phyloP scores from a whole-genome alignment of 352 stramenopile species.

The Globisporangium spiculum region DNA sequence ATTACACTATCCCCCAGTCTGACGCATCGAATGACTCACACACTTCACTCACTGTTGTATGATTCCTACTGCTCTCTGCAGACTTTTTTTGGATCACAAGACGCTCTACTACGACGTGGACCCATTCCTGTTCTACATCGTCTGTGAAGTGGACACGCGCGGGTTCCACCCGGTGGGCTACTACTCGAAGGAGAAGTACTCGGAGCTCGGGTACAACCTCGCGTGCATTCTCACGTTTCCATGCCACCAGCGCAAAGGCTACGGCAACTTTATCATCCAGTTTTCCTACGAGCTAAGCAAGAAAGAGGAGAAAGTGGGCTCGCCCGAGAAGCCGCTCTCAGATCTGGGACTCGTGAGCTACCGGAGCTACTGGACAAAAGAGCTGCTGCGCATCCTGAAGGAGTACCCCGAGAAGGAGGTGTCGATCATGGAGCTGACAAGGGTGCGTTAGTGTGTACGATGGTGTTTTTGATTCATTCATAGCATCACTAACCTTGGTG shows the following conservation, averaged over 20 bases:
- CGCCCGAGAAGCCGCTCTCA: slow-evolving; percentile 98
- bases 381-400: slow-evolving; percentile 91
- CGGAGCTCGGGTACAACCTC: slow-evolving; percentile 98
- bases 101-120: slow-evolving; percentile 99
- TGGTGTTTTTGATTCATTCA: no score
- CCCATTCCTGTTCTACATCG: slow-evolving; percentile 99
- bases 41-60: background rate
- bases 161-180: slow-evolving; percentile 97
- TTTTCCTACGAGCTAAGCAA: slow-evolving; percentile 99
- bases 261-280: slow-evolving; percentile 99
- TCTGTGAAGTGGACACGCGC: slow-evolving; percentile 93
- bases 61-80: slow-evolving; percentile 10
- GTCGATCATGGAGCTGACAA: slow-evolving; percentile 96
- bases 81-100: slow-evolving; percentile 99
- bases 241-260: slow-evolving; percentile 97
- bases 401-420: slow-evolving; percentile 78
- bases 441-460: slow-evolving; percentile 2
- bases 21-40: background rate
- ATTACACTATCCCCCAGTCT: background rate
- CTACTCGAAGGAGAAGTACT: slow-evolving; percentile 99
- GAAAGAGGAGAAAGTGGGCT: slow-evolving; percentile 96
- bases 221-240: slow-evolving; percentile 99
- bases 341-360: slow-evolving; percentile 99
- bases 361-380: slow-evolving; percentile 98
- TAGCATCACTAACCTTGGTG: background rate